These are phyloP conservation scores for Nepenthes alata DNA, from an alignment of 179 eudicot species.

Conservation along the genomic window DNA sequence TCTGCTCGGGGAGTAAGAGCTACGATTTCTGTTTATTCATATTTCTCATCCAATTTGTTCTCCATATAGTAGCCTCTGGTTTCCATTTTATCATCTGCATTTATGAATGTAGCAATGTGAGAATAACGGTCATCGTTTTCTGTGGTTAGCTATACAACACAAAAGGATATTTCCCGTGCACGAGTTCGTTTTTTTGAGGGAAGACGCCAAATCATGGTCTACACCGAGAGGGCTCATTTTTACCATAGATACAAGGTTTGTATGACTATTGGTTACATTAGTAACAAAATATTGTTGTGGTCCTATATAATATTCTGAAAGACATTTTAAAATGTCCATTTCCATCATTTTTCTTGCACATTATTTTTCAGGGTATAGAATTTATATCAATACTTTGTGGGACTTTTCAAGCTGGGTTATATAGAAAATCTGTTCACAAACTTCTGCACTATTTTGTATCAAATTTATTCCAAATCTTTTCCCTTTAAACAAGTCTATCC, in stretches of 20 bases:
- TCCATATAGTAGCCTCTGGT: not conserved
- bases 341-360: too few species aligned
- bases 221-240: constrained; percentile 94
- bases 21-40: not conserved
- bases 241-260: constrained; percentile 90
- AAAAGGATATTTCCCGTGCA: constrained; percentile 77
- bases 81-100: not conserved
- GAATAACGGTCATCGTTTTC: not conserved
- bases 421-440: too few species aligned
- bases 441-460: too few species aligned
- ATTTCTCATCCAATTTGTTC: not conserved
- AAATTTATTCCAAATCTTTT: too few species aligned
- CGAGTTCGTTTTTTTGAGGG: constrained; percentile 72
- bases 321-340: not conserved
- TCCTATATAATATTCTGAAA: not conserved
- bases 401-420: too few species aligned
- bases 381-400: too few species aligned
- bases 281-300: not conserved
- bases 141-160: constrained; percentile 52
- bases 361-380: too few species aligned
- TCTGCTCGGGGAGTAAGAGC: constrained; percentile 76
- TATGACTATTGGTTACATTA: not conserved
- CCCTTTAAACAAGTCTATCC: too few species aligned
- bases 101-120: too few species aligned
- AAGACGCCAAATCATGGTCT: constrained; percentile 67